Percentiles rank a stretch among this genome's conserved stretches.
phyloP scores from a whole-genome alignment of 2,329 filamentous ascomycete species.

The Fusarium sp. region DNA sequence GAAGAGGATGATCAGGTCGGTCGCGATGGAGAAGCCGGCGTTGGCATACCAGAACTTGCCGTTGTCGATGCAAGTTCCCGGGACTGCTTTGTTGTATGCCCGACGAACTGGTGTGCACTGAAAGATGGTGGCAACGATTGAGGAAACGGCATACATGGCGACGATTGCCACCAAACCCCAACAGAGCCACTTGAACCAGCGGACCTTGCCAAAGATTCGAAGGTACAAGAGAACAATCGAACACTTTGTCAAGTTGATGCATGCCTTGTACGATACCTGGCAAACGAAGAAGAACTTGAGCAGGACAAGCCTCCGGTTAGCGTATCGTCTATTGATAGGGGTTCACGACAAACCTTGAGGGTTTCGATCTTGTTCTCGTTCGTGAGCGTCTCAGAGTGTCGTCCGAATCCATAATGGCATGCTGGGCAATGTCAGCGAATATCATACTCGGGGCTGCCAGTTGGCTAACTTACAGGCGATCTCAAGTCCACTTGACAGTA shows the following conservation, averaged over 20 bases:
- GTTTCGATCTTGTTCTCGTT: slow-evolving; percentile 33
- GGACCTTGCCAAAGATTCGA: slow-evolving; percentile 48
- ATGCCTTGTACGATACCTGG: slow-evolving; percentile 49
- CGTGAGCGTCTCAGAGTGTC: slow-evolving; percentile 26
- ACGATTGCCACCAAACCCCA: slow-evolving; percentile 43
- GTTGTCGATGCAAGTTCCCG: slow-evolving; percentile 58
- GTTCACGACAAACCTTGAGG: slow-evolving; percentile 27
- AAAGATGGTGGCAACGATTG: slow-evolving; percentile 45
- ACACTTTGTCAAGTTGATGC: slow-evolving; percentile 49
- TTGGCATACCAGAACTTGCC: slow-evolving; percentile 62
- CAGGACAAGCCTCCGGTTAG: neutral
- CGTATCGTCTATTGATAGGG: neutral
- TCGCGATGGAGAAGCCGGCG: slow-evolving; percentile 58
- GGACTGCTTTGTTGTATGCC: slow-evolving; percentile 56
- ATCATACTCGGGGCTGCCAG: neutral
- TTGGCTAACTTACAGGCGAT: slow-evolving; percentile 24
- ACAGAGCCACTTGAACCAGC: slow-evolving; percentile 43
- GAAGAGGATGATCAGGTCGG: slow-evolving; percentile 58
- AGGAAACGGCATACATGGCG: slow-evolving; percentile 44
- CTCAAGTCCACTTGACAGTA: slow-evolving; percentile 31
- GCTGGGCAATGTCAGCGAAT: slow-evolving; percentile 24
- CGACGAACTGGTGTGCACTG: slow-evolving; percentile 50
- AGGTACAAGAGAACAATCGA: slow-evolving; percentile 52
- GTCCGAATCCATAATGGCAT: slow-evolving; percentile 42
- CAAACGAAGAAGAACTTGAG: slow-evolving; percentile 43